These are phyloP conservation scores for Pythium folliculosum DNA, from an alignment of 352 stramenopile genomes.

Conservation along the genomic window DNA sequence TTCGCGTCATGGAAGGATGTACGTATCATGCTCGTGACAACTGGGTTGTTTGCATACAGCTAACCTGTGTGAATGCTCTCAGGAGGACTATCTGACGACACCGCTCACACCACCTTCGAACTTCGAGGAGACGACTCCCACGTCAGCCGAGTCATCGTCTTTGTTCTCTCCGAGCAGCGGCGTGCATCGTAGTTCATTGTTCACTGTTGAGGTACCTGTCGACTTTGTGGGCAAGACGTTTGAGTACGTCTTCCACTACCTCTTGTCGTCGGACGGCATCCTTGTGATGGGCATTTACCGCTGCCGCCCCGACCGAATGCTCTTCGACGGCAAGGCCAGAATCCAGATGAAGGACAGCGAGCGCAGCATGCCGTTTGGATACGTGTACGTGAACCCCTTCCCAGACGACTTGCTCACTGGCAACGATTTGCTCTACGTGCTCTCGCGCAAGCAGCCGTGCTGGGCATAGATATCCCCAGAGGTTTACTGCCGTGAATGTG, in stretches of 20 bases:
- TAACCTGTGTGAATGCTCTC: neutral
- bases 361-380: slow-evolving; percentile 79
- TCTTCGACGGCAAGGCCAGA: slow-evolving; percentile 35
- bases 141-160: slow-evolving; percentile 34
- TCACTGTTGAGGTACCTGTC: slow-evolving; percentile 75
- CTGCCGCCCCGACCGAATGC: slow-evolving; percentile 54
- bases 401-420: slow-evolving; percentile 72
- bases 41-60: neutral
- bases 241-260: slow-evolving; percentile 81
- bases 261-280: slow-evolving; percentile 81
- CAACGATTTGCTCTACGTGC: slow-evolving; percentile 84
- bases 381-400: slow-evolving; percentile 84
- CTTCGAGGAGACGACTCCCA: slow-evolving; percentile 29
- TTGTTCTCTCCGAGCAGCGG: slow-evolving; percentile 31
- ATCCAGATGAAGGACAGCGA: slow-evolving; percentile 62
- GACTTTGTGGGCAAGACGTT: slow-evolving; percentile 84
- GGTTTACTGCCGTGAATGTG: neutral
- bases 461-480: slow-evolving; percentile 40
- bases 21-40: slow-evolving; percentile 11
- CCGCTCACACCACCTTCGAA: slow-evolving; percentile 29
- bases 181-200: slow-evolving; percentile 72
- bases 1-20: slow-evolving; percentile 76
- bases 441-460: slow-evolving; percentile 78
- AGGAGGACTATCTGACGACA: slow-evolving; percentile 41
- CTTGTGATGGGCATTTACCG: slow-evolving; percentile 77